Evolutionary conservation across 2,329 filamentous ascomycete species (phyloP).

Genomic region (Endothia cerciana): DNA sequence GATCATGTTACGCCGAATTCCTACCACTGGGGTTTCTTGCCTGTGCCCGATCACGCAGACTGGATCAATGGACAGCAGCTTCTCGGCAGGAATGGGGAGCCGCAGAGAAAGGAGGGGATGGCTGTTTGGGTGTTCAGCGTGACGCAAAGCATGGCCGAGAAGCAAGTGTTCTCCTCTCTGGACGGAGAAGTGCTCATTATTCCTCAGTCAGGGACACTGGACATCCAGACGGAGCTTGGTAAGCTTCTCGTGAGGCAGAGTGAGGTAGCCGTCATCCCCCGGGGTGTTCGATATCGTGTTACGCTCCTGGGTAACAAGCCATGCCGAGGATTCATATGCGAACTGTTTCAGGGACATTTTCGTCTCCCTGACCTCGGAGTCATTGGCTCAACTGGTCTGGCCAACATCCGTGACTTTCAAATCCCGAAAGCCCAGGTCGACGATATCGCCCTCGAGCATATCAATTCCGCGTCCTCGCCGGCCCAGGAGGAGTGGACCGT

Average conservation of each 20-base stretch:
- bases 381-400: slow-evolving; percentile 61
- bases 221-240: slow-evolving; percentile 68
- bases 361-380: slow-evolving; percentile 61
- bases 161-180: slow-evolving; percentile 71
- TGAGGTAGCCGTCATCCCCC: slow-evolving; percentile 67
- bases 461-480: slow-evolving; percentile 20
- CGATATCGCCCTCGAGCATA: slow-evolving; percentile 41
- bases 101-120: slow-evolving; percentile 68
- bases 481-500: slow-evolving; percentile 44
- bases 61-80: slow-evolving; percentile 56
- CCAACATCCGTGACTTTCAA: slow-evolving; percentile 65
- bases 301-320: slow-evolving; percentile 50
- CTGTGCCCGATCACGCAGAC: slow-evolving; percentile 49
- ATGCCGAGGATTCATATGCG: slow-evolving; percentile 64
- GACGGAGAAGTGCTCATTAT: slow-evolving; percentile 70
- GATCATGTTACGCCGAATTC: slow-evolving; percentile 17
- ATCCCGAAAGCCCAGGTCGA: slow-evolving; percentile 61
- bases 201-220: slow-evolving; percentile 63
- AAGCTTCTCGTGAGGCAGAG: slow-evolving; percentile 63
- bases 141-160: slow-evolving; percentile 67
- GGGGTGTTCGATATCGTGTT: slow-evolving; percentile 53
- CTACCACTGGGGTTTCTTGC: slow-evolving; percentile 63
- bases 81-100: slow-evolving; percentile 70
- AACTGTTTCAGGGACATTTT: slow-evolving; percentile 61
- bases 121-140: slow-evolving; percentile 72